Evolutionary conservation across 23 red algal species (phyloP), one percentile per base, ranked within the genome.

Genomic region (Gracilariopsis chorda): DNA sequence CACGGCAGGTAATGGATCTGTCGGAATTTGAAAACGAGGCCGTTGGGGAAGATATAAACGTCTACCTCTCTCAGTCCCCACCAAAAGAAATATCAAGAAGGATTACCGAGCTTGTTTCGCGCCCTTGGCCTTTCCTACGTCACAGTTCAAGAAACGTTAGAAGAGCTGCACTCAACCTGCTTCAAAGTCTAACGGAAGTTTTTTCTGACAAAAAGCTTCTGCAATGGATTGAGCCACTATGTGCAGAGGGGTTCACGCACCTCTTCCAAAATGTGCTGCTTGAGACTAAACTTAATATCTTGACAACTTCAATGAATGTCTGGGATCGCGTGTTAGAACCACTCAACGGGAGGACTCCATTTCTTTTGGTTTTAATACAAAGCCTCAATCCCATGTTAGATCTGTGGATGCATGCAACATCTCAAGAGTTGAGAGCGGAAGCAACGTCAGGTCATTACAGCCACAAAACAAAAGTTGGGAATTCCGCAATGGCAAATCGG

Each of bases 111-210:
- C 47, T 82, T 11, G 67, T 92, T 3, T 77, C 88, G 13, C 77
- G 88, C 23, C 33, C 83, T 8, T 92, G 43, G 43, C 77, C 77
- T 20, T 92, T 92, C 45, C 35, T 92, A 0, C 63, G 88, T 27
- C 75, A 92, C 56, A 53, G 40, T 21, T 56, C 88, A 20, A 51
- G 1, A 35, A 32, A 32, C 53, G 88, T 92, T 29, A 33, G 88
- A 46, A 51, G 75, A 6, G 88, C 88, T 12, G 77, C 88, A 14
- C 41, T 92, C 33, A 42, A 92, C 46, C 34, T 61, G 32, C 48
- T 92, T 1, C 59, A 92, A 62, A 61, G 77, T 16, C 37, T 92
- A 4, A 24, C 43, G 10, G 2, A 11, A 19, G 46, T 20, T 0
- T 55, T 80, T 80, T 41, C 49, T 7, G 46, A 80, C 7, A 39